A percentile compares a stretch with the other conserved stretches of the same genome.
Evolutionary conservation across 106 monocot genomes (phyloP).

Genomic region (Chionographis japonica): DNA sequence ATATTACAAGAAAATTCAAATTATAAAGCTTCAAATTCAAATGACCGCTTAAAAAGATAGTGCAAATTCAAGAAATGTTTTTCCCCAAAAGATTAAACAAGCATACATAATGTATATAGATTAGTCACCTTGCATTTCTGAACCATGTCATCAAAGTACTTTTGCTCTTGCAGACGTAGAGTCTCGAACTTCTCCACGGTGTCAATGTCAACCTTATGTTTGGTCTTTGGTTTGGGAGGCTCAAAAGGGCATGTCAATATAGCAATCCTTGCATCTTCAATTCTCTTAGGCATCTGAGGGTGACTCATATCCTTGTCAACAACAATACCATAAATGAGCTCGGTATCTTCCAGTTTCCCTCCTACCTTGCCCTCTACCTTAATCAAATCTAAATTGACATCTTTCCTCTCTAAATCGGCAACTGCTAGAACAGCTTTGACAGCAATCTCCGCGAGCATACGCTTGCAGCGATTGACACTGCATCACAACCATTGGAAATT

Average conservation of each 20-base stretch:
- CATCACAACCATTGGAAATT: constrained; percentile 16
- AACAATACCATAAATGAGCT: constrained; percentile 79
- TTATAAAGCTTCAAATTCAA: too few relatives aligned
- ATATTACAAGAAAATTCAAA: too few relatives aligned
- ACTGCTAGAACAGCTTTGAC: constrained; percentile 93
- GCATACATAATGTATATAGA: neutral
- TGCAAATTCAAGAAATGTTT: too few relatives aligned
- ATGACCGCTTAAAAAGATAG: too few relatives aligned
- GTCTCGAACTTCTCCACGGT: constrained; percentile 96
- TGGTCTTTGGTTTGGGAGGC: constrained; percentile 99
- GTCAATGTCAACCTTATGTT: constrained; percentile 99
- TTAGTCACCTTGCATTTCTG: constrained; percentile 80
- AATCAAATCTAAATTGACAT: constrained; percentile 90
- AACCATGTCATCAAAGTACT: constrained; percentile 99
- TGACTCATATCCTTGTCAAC: constrained; percentile 99
- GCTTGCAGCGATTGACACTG: constrained; percentile 90
- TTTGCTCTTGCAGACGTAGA: constrained; percentile 74
- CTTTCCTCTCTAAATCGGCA: constrained; percentile 94
- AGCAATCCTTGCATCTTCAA: constrained; percentile 95
- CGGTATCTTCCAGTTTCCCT: constrained; percentile 91
- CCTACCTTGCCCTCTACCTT: constrained; percentile 98
- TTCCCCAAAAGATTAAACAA: neutral
- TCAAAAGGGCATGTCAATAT: constrained; percentile 98
- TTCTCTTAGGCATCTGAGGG: constrained; percentile 93
- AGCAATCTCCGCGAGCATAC: constrained; percentile 76